Percentiles rank a stretch among this genome's conserved stretches.
These are phyloP conservation scores for Pseudotulostoma volvatum DNA, from an alignment of 495 filamentous ascomycete genomes.

Conservation along the genomic window DNA sequence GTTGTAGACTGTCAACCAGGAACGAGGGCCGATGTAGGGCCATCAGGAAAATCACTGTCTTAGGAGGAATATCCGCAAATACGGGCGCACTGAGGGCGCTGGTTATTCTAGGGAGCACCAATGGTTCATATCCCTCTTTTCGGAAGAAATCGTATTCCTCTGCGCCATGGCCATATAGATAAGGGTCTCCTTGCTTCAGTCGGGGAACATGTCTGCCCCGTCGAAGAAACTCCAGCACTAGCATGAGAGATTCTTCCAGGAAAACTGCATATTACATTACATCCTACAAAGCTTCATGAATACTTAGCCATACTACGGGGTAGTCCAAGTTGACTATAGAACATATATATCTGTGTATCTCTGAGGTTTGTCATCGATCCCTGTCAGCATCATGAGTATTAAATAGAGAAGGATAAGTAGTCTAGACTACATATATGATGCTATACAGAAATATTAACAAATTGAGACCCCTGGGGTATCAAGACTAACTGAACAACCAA, in stretches of 20 bases:
- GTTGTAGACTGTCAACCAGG: conserved; percentile 46
- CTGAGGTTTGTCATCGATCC: too few species aligned
- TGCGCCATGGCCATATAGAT: conserved; percentile 84
- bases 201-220: conserved; percentile 67
- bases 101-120: conserved; percentile 81
- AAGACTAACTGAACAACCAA: too few species aligned
- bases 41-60: conserved; percentile 95
- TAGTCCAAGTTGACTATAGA: too few species aligned
- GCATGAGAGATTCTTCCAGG: conserved; percentile 73
- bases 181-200: conserved; percentile 92
- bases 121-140: conserved; percentile 45
- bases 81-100: conserved; percentile 72
- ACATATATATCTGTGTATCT: too few species aligned
- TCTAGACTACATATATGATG: too few species aligned
- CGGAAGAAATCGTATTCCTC: conserved; percentile 86
- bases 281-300: too few species aligned
- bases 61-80: conserved; percentile 75
- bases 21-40: conserved; percentile 67
- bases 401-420: too few species aligned
- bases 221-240: conserved; percentile 57
- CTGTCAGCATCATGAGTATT: too few species aligned
- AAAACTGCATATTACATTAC: too few species aligned
- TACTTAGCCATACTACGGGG: too few species aligned
- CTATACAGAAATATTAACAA: too few species aligned
- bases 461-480: too few species aligned